Evolutionary conservation across 78 protist genomes (phyloP).

Genomic region (Dictyostelium purpureum): DNA sequence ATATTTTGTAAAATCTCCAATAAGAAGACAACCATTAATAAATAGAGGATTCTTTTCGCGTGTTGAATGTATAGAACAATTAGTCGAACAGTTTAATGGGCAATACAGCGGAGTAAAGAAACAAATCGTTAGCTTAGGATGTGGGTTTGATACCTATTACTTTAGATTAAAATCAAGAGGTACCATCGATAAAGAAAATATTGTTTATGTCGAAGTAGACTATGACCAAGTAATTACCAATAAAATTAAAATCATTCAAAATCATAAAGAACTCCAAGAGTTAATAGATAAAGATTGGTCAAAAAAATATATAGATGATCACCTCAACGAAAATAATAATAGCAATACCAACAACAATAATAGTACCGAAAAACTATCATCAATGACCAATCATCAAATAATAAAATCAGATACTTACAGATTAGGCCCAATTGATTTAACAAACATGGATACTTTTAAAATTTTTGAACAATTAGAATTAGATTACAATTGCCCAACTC

Average conservation of each 20-base stretch:
- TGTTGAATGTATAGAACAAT: slow-evolving; percentile 46
- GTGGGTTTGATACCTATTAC: slow-evolving; percentile 74
- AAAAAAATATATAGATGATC: not conserved
- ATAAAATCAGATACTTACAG: not conserved
- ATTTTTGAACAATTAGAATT: slow-evolving; percentile 2
- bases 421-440: slow-evolving; percentile 32
- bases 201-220: slow-evolving; percentile 63
- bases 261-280: not conserved
- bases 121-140: slow-evolving; percentile 73
- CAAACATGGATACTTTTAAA: slow-evolving; percentile 1
- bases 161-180: slow-evolving; percentile 44
- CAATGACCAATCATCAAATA: not conserved
- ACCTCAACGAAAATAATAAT: too few species aligned
- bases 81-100: slow-evolving; percentile 28
- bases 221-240: slow-evolving; percentile 50
- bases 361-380: not conserved
- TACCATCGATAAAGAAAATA: not conserved
- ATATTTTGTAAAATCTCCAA: slow-evolving; percentile 56
- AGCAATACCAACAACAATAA: too few species aligned
- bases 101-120: not conserved
- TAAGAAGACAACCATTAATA: slow-evolving; percentile 77
- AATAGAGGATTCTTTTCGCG: slow-evolving; percentile 77
- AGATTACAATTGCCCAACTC: slow-evolving; percentile 53
- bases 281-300: slow-evolving; percentile 1
- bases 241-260: slow-evolving; percentile 49